Evolutionary conservation across 805 yeast species (phyloP).

Genomic region (Ogataea zsoltii): DNA sequence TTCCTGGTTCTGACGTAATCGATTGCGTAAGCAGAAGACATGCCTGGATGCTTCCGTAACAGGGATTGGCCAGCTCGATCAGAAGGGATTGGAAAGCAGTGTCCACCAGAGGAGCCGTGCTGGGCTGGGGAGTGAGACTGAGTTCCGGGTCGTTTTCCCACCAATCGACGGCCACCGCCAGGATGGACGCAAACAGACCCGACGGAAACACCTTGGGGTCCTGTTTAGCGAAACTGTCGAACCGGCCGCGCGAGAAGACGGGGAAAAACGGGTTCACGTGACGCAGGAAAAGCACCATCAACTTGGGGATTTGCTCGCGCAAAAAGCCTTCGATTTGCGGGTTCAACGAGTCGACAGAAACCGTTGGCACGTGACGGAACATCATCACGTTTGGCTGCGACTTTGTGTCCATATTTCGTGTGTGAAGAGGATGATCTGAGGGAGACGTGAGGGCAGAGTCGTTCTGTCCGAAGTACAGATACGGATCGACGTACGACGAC

Average conservation of each 20-base stretch:
- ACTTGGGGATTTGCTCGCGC: slow-evolving; percentile 11
- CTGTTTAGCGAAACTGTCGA: slow-evolving; percentile 17
- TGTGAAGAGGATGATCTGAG: neutral
- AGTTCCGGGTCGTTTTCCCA: slow-evolving; percentile 17
- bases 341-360: slow-evolving; percentile 4
- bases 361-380: slow-evolving; percentile 4
- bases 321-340: slow-evolving; percentile 6
- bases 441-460: neutral
- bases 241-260: slow-evolving; percentile 18
- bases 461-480: neutral
- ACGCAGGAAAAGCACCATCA: slow-evolving; percentile 15
- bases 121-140: slow-evolving; percentile 14
- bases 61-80: slow-evolving; percentile 14
- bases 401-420: slow-evolving; percentile 5
- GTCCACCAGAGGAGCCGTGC: slow-evolving; percentile 5
- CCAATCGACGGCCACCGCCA: slow-evolving; percentile 16
- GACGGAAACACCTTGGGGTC: slow-evolving; percentile 16
- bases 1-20: neutral
- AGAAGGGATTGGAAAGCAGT: slow-evolving; percentile 4
- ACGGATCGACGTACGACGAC: slow-evolving; percentile 16
- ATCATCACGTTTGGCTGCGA: slow-evolving; percentile 6
- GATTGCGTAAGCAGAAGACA: slow-evolving; percentile 17
- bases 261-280: slow-evolving; percentile 20
- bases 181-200: slow-evolving; percentile 14
- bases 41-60: slow-evolving; percentile 20